phyloP scores from a whole-genome alignment of 768 basidiomycete species.

The Mycena metata region DNA sequence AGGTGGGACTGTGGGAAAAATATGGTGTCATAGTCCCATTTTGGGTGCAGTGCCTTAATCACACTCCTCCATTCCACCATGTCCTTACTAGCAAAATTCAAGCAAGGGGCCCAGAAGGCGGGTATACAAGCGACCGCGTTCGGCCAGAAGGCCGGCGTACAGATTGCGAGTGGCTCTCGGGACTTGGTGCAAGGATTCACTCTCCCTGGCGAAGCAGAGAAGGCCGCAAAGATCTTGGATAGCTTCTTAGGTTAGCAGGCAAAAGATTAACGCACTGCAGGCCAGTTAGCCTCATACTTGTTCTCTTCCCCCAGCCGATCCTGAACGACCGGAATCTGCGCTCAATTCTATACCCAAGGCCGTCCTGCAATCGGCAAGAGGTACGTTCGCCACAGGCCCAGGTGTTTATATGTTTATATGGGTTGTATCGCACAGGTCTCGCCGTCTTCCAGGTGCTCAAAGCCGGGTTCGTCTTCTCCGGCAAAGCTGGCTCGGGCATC shows the following conservation, averaged over 20 bases:
- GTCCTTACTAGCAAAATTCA: constrained; percentile 84
- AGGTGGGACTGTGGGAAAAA: too few species aligned
- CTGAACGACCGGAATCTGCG: constrained; percentile 87
- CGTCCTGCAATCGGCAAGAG: constrained; percentile 90
- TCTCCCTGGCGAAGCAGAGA: constrained; percentile 93
- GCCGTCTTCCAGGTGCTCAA: constrained; percentile 32
- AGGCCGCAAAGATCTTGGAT: constrained; percentile 91
- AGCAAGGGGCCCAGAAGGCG: constrained; percentile 84
- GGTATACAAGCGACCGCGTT: constrained; percentile 85
- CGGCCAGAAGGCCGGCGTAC: constrained; percentile 69
- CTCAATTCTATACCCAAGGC: constrained; percentile 95
- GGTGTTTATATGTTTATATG: constrained; percentile 92
- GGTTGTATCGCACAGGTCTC: constrained; percentile 48
- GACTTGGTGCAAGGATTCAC: constrained; percentile 89
- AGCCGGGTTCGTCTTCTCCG: constrained; percentile 31
- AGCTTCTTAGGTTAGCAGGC: constrained; percentile 82
- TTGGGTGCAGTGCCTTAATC: background rate
- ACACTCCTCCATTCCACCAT: constrained; percentile 41
- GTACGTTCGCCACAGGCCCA: constrained; percentile 61
- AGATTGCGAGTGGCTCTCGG: constrained; percentile 78
- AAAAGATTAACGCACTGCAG: constrained; percentile 9
- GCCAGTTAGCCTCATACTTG: constrained; percentile 27
- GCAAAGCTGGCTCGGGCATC: constrained; percentile 52
- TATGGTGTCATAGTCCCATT: background rate
- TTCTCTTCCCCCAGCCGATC: constrained; percentile 73